Evolutionary conservation across 768 basidiomycete species (phyloP), one percentile per base, ranked within the genome.

Genomic region (Scleroderma citrinum): DNA sequence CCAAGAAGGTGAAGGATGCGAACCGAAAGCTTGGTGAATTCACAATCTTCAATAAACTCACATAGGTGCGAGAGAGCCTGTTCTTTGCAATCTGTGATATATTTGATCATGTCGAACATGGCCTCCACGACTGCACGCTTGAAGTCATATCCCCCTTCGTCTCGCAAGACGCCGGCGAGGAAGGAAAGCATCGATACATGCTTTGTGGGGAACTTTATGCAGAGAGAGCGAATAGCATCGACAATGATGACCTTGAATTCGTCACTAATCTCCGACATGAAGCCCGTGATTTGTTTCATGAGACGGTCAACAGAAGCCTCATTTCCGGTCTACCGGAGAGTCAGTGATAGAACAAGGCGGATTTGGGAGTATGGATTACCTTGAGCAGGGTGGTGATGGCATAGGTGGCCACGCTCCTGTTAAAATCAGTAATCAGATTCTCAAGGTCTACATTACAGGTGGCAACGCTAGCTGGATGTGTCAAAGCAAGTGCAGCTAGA

Each of bases 241-340:
- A 99, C 96, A 43, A 99, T 96, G 71, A 99, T 96, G 64, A 98
- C 94, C 75, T 97, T 98, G 81, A 99, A 99, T 70, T 99, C 96
- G 69, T 99, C 96, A 56, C 92, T 95, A 70, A 99, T 98, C 69
- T 99, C 96, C 49, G 86, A 80, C 94, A 99, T 96, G 76, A 99
- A 99, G 35, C 92, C 87, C 24, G 92, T 89, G 56, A 99, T 99
- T 70, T 98, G 95, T 67, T 97, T 98, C 84, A 99, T 98, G 55
- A 99, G 80, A 44, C 96, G 85, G 70, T 99, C 96, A 32, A 99
- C 96, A 1, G 94, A 98, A 7, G 93, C 93, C 68, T 99, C 96
- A 68, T 97, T 98, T 20, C 96, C 96, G 29, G 96, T 99, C 92
- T 93, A 60, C 1, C 55, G 30, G 54, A 52, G 37, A 47, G 38